Percentiles rank a stretch among this genome's conserved stretches.
Conservation (phyloP, 179 eudicot genomes). For the Drosera spatulata region DNA sequence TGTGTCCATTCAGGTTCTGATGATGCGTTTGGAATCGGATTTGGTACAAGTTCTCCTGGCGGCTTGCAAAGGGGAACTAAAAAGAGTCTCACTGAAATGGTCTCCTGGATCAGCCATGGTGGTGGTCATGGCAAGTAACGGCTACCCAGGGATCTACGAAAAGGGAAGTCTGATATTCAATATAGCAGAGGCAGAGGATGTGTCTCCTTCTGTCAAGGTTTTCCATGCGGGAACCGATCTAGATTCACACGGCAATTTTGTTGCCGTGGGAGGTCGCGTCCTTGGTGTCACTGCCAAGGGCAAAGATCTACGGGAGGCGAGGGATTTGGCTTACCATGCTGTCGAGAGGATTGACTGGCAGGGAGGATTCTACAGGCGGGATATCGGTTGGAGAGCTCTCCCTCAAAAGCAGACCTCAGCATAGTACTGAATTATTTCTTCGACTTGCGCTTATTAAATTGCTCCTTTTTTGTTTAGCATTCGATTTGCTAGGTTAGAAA, state of each 20-base stretch:
- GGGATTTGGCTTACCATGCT: slow-evolving; percentile 64
- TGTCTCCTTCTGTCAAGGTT: slow-evolving; percentile 63
- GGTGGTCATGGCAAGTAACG: slow-evolving; percentile 95
- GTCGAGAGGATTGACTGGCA: slow-evolving; percentile 59
- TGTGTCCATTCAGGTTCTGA: slow-evolving; percentile 45
- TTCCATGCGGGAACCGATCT: slow-evolving; percentile 87
- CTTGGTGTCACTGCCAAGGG: slow-evolving; percentile 91
- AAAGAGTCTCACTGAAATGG: slow-evolving; percentile 59
- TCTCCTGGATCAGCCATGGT: slow-evolving; percentile 91
- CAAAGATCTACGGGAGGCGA: slow-evolving; percentile 64
- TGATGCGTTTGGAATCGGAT: slow-evolving; percentile 90
- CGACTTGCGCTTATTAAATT: too few relatives aligned
- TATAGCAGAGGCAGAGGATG: slow-evolving; percentile 58
- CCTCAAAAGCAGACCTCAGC: slow-evolving; percentile 12
- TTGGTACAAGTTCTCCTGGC: slow-evolving; percentile 77
- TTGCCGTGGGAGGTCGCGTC: slow-evolving; percentile 91
- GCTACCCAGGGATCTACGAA: slow-evolving; percentile 76
- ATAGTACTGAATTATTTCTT: too few relatives aligned
- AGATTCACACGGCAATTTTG: slow-evolving; percentile 51
- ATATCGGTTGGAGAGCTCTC: slow-evolving; percentile 95
- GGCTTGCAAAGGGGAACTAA: slow-evolving; percentile 66
- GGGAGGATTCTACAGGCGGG: slow-evolving; percentile 69
- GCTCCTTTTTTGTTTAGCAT: too few relatives aligned
- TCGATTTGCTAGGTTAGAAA: too few relatives aligned
- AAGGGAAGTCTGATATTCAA: slow-evolving; percentile 64